Evolutionary conservation across 495 filamentous ascomycete genomes (phyloP), one percentile per base, ranked within the genome.

Genomic region (Durotheca rogersii): DNA sequence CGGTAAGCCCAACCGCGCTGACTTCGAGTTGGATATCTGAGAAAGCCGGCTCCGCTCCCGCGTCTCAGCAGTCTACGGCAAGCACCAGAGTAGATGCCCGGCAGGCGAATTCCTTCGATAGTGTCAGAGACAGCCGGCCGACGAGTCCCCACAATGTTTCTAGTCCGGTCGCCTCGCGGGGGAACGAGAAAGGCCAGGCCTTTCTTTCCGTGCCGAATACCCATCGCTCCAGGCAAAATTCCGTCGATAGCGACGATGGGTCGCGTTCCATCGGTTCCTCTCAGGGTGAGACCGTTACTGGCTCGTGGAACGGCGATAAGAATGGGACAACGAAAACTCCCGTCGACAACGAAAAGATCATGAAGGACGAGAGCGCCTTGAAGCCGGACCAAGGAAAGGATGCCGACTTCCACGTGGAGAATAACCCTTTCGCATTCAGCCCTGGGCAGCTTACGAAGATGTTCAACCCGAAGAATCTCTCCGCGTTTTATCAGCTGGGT

Each of bases 101-200:
- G 41, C 74, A 71, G 18, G 69, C 78, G 0, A 73, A 72, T 41
- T 89, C 87, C 3, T 89, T 88, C 35, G 89, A 95, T 49, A 81
- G 78, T 47, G 18, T 25, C 54, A 79, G 73, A 60, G 86, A 90
- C 47, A 88, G 84, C 61, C 75, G 88, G 43, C 90, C 90, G n/a
- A 89, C 86, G 0, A 95, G 90, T 33, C 87, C 90, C 0, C 90
- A 95, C 67, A 94, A 96, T 70, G 69, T 95, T 41, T 91, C 88
- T 4, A 91, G 86, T 10, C 87, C 85, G 11, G 72, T 78, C 10
- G 59, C 65, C 1, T 67, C 74, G 6, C 70, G 72, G 17, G 75
- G 66, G 1, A 70, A 68, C 33, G 72, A 72, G 29, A 72, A 71
- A 15, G 65, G 65, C 39, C 67, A 64, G 23, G 68, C 67, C 21